Base-by-base conservation (phyloP, 2,329 filamentous ascomycete species). In the Colletotrichum tropicale region DNA sequence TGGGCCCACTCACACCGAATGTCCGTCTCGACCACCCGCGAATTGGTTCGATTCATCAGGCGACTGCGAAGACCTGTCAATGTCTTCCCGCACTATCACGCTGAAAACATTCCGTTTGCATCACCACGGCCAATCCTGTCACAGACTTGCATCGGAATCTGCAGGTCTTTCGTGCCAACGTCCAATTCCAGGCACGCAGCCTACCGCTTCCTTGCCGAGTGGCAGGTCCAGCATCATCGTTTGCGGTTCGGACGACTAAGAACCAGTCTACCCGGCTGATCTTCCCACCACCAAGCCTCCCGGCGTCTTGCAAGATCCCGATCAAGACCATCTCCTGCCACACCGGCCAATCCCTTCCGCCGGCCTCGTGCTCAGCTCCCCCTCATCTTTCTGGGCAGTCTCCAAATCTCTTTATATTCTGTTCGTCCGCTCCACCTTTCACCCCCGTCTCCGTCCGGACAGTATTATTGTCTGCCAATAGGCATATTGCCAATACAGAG, bases 21-120 rank as follows among this genome's bases (percentile, higher is more conserved):
- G 16, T 73, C 56, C 61, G 43, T 67, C 56, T 58, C 38, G 24
- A 24, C 30, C 24, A 36, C 28, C 32, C 43, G 32, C 64, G 34
- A 68, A 64, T 68, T 73, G 56, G 64, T 52, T 52, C 58, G 64
- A 68, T 73, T 68, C 70, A 75, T 73, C 73, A 75, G 70, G 21
- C 64, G 43, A 75, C 56, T 48, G 18, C 38, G 38, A n/a, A n/a
- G 18, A 48, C 38, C 32, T 30, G 21, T 55, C 68, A 36, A 75
- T 52, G 60, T 26, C 26, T 28, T 73, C 13, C 36, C 24, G 24
- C 70, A 43, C 43, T 58, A 75, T 69, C 58, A 34, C 30, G 32
- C 24, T 55, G 69, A 43, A 18, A 68, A 68, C 43, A 38, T 65
- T 73, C 58, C 65, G 64, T 69, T 69, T 69, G 43, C 62, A 68